phyloP scores from a whole-genome alignment of 2,329 filamentous ascomycete species.

The Huntiella savannae region DNA sequence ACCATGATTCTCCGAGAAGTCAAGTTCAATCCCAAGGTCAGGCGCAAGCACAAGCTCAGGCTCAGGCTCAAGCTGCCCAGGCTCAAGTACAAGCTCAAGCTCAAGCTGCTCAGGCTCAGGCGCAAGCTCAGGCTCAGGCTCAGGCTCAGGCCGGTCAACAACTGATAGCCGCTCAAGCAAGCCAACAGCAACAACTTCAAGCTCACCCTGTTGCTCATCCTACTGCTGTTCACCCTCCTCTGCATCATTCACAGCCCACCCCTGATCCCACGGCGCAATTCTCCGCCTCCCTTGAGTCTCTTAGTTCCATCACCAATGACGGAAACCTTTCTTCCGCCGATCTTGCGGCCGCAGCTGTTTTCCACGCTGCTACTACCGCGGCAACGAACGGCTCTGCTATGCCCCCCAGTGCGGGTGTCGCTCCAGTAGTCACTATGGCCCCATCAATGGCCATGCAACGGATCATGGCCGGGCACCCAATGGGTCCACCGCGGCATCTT shows the following conservation, averaged over 20 bases:
- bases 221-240: neutral
- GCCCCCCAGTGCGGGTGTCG: neutral
- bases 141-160: slow-evolving; percentile 12
- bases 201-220: neutral
- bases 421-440: slow-evolving; percentile 3
- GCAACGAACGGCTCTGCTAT: neutral
- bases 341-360: slow-evolving; percentile 8
- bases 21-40: slow-evolving; percentile 10
- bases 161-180: slow-evolving; percentile 6
- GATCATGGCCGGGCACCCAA: slow-evolving; percentile 1
- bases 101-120: slow-evolving; percentile 7
- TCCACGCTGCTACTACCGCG: slow-evolving; percentile 4
- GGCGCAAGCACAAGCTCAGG: slow-evolving; percentile 8
- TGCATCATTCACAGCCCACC: neutral
- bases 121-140: neutral
- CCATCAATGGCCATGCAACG: slow-evolving; percentile 3
- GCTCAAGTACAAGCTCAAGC: slow-evolving; percentile 9
- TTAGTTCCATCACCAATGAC: slow-evolving; percentile 3
- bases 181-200: slow-evolving; percentile 1
- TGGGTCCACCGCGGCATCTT: slow-evolving; percentile 14
- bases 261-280: slow-evolving; percentile 10
- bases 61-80: neutral
- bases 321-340: slow-evolving; percentile 5
- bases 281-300: slow-evolving; percentile 3
- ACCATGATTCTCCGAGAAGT: slow-evolving; percentile 12